Conservation (phyloP, 1,139 yeast genomes). For the Pichia sp. region DNA sequence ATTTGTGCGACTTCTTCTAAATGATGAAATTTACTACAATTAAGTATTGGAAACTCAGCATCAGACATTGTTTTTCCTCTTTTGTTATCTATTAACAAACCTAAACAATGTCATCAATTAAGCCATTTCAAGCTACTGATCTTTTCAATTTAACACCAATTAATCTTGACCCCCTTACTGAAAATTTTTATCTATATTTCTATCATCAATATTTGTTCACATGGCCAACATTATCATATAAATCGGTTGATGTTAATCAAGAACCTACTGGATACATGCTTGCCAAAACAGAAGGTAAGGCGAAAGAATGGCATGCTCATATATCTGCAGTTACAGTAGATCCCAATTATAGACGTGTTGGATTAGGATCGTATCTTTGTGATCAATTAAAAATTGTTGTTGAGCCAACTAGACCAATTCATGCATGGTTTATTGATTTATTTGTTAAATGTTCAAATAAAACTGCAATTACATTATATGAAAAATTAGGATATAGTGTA, state of each 20-base stretch:
- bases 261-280: constrained; percentile 74
- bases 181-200: constrained; percentile 78
- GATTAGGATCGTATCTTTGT: constrained; percentile 76
- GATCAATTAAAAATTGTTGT: constrained; percentile 66
- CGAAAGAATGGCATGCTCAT: constrained; percentile 90
- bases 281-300: constrained; percentile 91
- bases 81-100: too few species aligned
- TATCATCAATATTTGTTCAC: constrained; percentile 74
- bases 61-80: too few species aligned
- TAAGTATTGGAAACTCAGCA: too few species aligned
- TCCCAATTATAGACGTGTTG: constrained; percentile 74
- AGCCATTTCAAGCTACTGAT: constrained; percentile 84
- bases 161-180: constrained; percentile 83
- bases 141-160: constrained; percentile 64
- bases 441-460: constrained; percentile 83
- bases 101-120: constrained; percentile 65
- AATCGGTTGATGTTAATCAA: constrained; percentile 42
- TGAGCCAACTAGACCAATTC: constrained; percentile 57
- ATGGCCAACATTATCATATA: constrained; percentile 90
- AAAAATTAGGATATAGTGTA: constrained; percentile 77
- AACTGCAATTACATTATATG: constrained; percentile 76
- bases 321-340: constrained; percentile 93
- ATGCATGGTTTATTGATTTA: constrained; percentile 79
- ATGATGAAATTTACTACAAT: too few species aligned
- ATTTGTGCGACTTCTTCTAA: too few species aligned